A percentile compares a stretch with the other conserved stretches of the same genome.
These are phyloP conservation scores for Tricholoma furcatifolium DNA, from an alignment of 768 basidiomycete species.

Conservation along the genomic window DNA sequence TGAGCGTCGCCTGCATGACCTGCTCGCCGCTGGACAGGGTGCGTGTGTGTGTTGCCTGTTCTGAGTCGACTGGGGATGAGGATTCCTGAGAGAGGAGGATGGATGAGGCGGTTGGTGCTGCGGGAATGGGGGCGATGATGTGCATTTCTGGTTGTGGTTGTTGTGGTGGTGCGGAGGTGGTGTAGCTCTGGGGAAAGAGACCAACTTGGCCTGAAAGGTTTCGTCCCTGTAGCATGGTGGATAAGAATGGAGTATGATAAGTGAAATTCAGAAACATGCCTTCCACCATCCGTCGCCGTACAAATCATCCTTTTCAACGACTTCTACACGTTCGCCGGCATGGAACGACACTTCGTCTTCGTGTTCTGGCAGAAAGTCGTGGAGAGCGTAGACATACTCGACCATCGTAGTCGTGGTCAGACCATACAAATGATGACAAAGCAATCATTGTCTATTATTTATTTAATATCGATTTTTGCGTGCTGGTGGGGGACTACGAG, in stretches of 20 bases:
- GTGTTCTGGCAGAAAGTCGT: slow-evolving; percentile 89
- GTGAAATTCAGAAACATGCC: slow-evolving; percentile 26
- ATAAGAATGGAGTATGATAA: slow-evolving; percentile 8
- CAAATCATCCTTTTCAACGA: slow-evolving; percentile 90
- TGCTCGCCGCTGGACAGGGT: slow-evolving; percentile 36
- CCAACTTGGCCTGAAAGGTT: slow-evolving; percentile 83
- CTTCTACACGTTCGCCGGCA: slow-evolving; percentile 84
- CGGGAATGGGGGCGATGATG: slow-evolving; percentile 36
- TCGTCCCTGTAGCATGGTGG: slow-evolving; percentile 60
- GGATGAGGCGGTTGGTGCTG: slow-evolving; percentile 32
- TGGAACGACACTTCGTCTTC: slow-evolving; percentile 89
- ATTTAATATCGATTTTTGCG: too few species aligned
- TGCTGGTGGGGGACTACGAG: slow-evolving; percentile 33
- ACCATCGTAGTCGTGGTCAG: slow-evolving; percentile 47
- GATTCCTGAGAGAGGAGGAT: slow-evolving; percentile 21
- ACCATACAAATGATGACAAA: too few species aligned
- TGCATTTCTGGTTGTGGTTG: slow-evolving; percentile 16
- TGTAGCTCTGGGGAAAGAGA: slow-evolving; percentile 90
- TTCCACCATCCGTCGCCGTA: slow-evolving; percentile 97
- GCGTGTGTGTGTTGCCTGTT: slow-evolving; percentile 18
- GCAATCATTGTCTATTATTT: too few species aligned
- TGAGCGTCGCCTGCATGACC: slow-evolving; percentile 86
- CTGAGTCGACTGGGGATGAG: not conserved
- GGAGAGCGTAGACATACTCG: slow-evolving; percentile 84
- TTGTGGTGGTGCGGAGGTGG: slow-evolving; percentile 53